Conservation (phyloP, 306 rosid species). For the Coriaria nepalensis region DNA sequence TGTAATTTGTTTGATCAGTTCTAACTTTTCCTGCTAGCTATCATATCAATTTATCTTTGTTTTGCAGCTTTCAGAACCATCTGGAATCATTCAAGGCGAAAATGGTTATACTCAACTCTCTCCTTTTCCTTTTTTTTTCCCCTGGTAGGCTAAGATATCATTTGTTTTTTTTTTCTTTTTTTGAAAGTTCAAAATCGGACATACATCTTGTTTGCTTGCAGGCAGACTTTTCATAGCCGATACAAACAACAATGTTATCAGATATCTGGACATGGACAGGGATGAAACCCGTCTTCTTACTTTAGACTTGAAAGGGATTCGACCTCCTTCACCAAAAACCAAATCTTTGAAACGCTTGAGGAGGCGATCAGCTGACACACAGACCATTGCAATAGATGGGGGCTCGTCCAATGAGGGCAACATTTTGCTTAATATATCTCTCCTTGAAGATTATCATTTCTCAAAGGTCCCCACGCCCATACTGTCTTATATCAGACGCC, state of each 20-base stretch:
- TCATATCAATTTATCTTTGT: constrained; percentile 22
- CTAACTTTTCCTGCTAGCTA: too few species aligned
- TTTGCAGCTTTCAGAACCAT: constrained; percentile 89
- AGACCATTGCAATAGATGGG: constrained; percentile 40
- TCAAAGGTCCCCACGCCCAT: constrained; percentile 80
- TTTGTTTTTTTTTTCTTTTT: too few species aligned
- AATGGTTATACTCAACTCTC: constrained; percentile 29
- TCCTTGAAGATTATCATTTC: constrained; percentile 78
- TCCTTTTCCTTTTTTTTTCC: constrained; percentile 5
- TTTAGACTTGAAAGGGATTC: constrained; percentile 76
- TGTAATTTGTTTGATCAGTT: too few species aligned
- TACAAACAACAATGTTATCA: constrained; percentile 79
- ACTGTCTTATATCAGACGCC: too few species aligned
- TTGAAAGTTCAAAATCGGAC: too few species aligned
- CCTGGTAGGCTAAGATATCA: too few species aligned
- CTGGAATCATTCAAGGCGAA: constrained; percentile 64
- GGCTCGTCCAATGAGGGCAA: constrained; percentile 66
- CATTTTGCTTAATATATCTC: constrained; percentile 44
- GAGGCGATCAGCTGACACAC: constrained; percentile 66
- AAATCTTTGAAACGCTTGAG: constrained; percentile 57
- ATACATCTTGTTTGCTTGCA: constrained; percentile 24
- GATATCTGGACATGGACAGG: constrained; percentile 59
- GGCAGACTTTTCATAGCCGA: constrained; percentile 81
- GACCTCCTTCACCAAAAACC: constrained; percentile 54
- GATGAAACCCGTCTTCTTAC: constrained; percentile 42